These are phyloP conservation scores for Kockiozyma suomiensis DNA, from an alignment of 805 yeast species.

Conservation along the genomic window DNA sequence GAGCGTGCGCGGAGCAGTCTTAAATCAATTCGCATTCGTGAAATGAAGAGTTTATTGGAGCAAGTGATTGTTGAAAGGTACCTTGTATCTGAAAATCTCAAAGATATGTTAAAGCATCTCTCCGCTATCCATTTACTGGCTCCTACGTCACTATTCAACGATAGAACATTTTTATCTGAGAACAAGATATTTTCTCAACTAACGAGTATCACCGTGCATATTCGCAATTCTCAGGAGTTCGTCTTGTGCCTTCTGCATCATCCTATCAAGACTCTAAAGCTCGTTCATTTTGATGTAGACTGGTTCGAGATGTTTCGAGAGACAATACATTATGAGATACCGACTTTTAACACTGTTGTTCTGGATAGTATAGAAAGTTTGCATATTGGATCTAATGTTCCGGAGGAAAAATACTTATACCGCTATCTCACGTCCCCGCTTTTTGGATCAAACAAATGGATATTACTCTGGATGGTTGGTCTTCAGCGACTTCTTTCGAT, in stretches of 20 bases:
- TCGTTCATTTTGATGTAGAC: conserved; percentile 12
- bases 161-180: not conserved
- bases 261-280: conserved; percentile 2
- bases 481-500: conserved; percentile 10
- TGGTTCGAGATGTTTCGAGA: conserved; percentile 23
- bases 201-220: conserved; percentile 9
- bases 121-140: not conserved
- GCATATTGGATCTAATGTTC: conserved; percentile 17
- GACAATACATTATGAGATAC: conserved; percentile 14
- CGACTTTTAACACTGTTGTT: not conserved
- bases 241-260: not conserved
- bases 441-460: conserved; percentile 23
- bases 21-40: not conserved
- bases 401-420: conserved; percentile 13
- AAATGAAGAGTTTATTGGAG: not conserved
- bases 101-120: not conserved
- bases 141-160: not conserved
- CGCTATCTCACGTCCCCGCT: conserved; percentile 24
- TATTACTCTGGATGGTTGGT: conserved; percentile 17
- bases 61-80: conserved; percentile 1
- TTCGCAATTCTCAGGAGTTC: conserved; percentile 13
- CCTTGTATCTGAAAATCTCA: not conserved
- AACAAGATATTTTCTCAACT: conserved; percentile 1
- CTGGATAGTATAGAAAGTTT: conserved; percentile 10
- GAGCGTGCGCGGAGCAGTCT: not conserved